Percentiles rank a stretch among this genome's conserved stretches.
Conservation (phyloP, 805 yeast species). For the Saccharomycopsis schoenii region DNA sequence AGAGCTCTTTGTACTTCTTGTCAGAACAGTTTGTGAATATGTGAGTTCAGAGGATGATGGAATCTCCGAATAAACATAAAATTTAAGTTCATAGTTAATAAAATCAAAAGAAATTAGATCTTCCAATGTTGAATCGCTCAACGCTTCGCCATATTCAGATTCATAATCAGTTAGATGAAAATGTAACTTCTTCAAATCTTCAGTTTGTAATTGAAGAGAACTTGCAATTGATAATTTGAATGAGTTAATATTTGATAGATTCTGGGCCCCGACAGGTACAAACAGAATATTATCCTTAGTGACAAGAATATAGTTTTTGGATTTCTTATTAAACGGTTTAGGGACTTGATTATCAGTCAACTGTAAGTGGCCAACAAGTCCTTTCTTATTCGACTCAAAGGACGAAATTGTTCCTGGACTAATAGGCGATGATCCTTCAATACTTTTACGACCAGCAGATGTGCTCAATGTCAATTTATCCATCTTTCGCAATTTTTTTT, state of each 20-base stretch:
- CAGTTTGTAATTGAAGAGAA: slow-evolving; percentile 26
- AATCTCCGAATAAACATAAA: slow-evolving; percentile 28
- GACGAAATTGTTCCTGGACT: slow-evolving; percentile 22
- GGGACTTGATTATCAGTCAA: slow-evolving; percentile 16
- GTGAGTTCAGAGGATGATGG: slow-evolving; percentile 18
- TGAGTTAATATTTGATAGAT: slow-evolving; percentile 24
- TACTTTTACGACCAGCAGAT: slow-evolving; percentile 24
- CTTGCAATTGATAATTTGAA: slow-evolving; percentile 34
- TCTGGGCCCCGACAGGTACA: slow-evolving; percentile 36
- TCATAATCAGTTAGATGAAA: slow-evolving; percentile 65
- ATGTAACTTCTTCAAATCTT: slow-evolving; percentile 23
- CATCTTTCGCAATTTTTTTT: slow-evolving; percentile 25
- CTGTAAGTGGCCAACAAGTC: slow-evolving; percentile 15
- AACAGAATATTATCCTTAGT: slow-evolving; percentile 56
- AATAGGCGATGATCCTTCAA: slow-evolving; percentile 16
- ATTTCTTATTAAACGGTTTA: slow-evolving; percentile 7
- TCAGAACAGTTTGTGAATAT: slow-evolving; percentile 19
- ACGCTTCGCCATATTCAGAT: slow-evolving; percentile 43
- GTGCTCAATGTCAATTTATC: slow-evolving; percentile 31
- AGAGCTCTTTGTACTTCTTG: slow-evolving; percentile 41
- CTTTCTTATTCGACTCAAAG: slow-evolving; percentile 10
- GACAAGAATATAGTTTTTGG: slow-evolving; percentile 37
- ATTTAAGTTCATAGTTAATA: slow-evolving; percentile 27
- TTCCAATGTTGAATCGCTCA: slow-evolving; percentile 40
- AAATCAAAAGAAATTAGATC: slow-evolving; percentile 29